Evolutionary conservation across 2,329 filamentous ascomycete genomes (phyloP).

Genomic region (Cryphonectria carpinicola): DNA sequence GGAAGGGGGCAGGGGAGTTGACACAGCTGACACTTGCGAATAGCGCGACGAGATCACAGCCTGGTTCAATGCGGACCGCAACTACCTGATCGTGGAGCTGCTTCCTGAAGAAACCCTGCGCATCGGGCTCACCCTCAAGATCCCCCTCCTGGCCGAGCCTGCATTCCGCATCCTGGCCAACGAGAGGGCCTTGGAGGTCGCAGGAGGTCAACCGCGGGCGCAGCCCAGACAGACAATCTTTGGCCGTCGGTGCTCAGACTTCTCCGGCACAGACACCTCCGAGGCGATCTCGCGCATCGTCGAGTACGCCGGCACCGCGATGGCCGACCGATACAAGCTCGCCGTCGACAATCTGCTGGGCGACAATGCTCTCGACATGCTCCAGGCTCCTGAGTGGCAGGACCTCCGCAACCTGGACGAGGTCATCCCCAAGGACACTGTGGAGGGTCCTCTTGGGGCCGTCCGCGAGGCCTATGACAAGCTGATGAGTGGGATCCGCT

Average conservation of each 20-base stretch:
- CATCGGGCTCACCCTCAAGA: conserved; percentile 55
- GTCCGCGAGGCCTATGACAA: conserved; percentile 19
- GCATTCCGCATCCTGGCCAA: conserved; percentile 66
- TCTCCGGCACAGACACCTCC: conserved; percentile 21
- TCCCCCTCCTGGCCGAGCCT: conserved; percentile 46
- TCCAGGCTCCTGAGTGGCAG: conserved; percentile 41
- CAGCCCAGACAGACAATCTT: conserved; percentile 24
- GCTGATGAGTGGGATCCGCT: conserved; percentile 24
- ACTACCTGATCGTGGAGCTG: conserved; percentile 64
- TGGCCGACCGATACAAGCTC: conserved; percentile 51
- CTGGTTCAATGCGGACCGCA: conserved; percentile 62
- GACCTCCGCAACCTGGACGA: conserved; percentile 31
- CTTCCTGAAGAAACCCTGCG: conserved; percentile 64
- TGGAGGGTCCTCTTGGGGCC: neutral
- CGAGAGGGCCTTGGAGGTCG: conserved; percentile 59
- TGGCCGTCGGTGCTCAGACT: conserved; percentile 18
- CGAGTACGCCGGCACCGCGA: conserved; percentile 56
- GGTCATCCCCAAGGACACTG: conserved; percentile 20
- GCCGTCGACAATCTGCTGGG: conserved; percentile 40
- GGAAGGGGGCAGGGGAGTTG: too few species aligned
- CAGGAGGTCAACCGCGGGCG: conserved; percentile 41
- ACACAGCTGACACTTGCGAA: conserved; percentile 32
- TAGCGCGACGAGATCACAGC: conserved; percentile 51
- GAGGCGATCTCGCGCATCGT: conserved; percentile 30
- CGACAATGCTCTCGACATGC: conserved; percentile 38